Conservation (phyloP, 441 rosid species). For the Arabidopsis hybrid region DNA sequence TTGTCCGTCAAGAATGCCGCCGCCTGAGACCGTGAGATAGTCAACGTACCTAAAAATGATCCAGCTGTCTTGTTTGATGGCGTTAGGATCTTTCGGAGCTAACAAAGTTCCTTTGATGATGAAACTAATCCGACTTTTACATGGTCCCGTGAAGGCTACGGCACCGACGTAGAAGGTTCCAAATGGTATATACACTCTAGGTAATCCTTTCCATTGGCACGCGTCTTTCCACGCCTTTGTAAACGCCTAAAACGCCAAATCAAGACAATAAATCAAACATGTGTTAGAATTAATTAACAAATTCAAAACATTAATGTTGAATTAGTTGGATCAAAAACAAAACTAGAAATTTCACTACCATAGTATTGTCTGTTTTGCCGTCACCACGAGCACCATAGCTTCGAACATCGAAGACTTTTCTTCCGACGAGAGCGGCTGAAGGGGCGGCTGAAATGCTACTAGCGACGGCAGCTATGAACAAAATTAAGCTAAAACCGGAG, state of each 20-base stretch:
- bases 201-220: constrained; percentile 47
- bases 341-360: constrained; percentile 8
- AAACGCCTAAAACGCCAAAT: constrained; percentile 52
- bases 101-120: constrained; percentile 48
- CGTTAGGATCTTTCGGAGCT: constrained; percentile 44
- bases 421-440: not conserved
- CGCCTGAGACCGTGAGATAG: constrained; percentile 48
- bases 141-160: constrained; percentile 58
- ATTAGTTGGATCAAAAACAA: not conserved
- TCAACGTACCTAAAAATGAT: constrained; percentile 48
- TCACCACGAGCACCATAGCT: constrained; percentile 45
- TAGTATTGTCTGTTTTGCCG: constrained; percentile 42
- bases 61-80: constrained; percentile 44
- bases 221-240: constrained; percentile 63
- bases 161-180: constrained; percentile 53
- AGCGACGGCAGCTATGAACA: constrained; percentile 17
- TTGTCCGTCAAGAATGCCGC: constrained; percentile 57
- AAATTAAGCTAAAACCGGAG: constrained; percentile 1
- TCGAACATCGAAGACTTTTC: constrained; percentile 37
- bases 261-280: not conserved
- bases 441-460: constrained; percentile 21
- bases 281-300: not conserved
- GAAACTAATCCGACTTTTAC: constrained; percentile 51
- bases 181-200: constrained; percentile 49
- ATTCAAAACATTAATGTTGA: not conserved